phyloP scores from a whole-genome alignment of 495 filamentous ascomycete species.

The Margaritispora aquatica region DNA sequence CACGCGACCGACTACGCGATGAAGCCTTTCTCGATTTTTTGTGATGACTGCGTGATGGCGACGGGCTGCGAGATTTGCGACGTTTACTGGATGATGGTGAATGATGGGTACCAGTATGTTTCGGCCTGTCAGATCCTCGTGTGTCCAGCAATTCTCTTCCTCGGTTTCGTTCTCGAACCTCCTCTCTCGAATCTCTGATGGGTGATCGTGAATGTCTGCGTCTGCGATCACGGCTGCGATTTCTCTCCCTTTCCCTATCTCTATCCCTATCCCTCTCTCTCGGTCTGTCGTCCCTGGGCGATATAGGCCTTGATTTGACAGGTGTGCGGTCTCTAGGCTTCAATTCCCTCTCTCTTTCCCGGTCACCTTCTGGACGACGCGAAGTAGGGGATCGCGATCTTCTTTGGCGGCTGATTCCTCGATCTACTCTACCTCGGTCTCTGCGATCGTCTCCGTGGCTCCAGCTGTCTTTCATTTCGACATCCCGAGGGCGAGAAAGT shows the following conservation, averaged over 20 bases:
- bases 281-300: background rate
- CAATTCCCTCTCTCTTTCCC: conserved; percentile 16
- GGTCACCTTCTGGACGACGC: conserved; percentile 23
- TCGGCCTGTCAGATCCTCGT: conserved; percentile 27
- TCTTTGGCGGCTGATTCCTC: conserved; percentile 23
- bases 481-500: conserved; percentile 24
- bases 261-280: background rate
- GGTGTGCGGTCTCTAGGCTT: conserved; percentile 22
- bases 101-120: conserved; percentile 27
- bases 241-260: conserved; percentile 19
- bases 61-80: conserved; percentile 31
- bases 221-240: conserved; percentile 30
- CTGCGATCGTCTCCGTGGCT: conserved; percentile 27
- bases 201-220: conserved; percentile 25
- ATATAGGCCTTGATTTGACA: conserved; percentile 15
- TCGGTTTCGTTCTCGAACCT: conserved; percentile 28
- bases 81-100: conserved; percentile 33
- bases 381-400: conserved; percentile 24
- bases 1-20: conserved; percentile 26
- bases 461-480: conserved; percentile 30
- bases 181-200: conserved; percentile 28
- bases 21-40: conserved; percentile 32
- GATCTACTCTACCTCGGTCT: conserved; percentile 29
- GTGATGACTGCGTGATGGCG: conserved; percentile 24
- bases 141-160: conserved; percentile 28